phyloP scores from a whole-genome alignment of 2,329 filamentous ascomycete genomes.

The Septoria petroselini region DNA sequence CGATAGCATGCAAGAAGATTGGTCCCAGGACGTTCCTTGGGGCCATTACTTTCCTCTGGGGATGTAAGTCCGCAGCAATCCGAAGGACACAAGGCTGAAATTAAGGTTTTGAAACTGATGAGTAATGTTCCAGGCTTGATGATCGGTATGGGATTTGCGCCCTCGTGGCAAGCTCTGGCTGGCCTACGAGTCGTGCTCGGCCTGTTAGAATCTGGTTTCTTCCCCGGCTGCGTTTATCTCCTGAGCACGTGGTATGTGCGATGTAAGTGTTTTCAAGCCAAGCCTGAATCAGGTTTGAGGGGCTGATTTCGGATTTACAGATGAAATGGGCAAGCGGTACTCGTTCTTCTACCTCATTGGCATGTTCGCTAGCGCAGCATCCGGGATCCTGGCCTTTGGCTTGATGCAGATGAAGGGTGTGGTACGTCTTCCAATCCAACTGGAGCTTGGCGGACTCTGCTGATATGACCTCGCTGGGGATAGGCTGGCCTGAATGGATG shows the following conservation, averaged over 20 bases:
- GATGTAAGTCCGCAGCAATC: slow-evolving; percentile 33
- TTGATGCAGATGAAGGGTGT: slow-evolving; percentile 36
- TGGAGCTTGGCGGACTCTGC: background rate
- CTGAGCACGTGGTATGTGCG: slow-evolving; percentile 28
- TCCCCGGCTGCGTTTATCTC: slow-evolving; percentile 30
- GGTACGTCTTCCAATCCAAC: background rate
- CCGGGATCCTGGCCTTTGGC: slow-evolving; percentile 41
- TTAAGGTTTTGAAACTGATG: background rate
- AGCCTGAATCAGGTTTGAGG: too few species aligned
- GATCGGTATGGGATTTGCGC: slow-evolving; percentile 62
- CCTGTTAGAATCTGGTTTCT: slow-evolving; percentile 59
- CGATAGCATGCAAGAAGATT: slow-evolving; percentile 62
- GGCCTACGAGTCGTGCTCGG: slow-evolving; percentile 58
- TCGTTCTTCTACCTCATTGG: slow-evolving; percentile 49
- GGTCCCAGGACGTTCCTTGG: slow-evolving; percentile 43
- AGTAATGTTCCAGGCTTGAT: slow-evolving; percentile 41
- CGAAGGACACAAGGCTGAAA: background rate
- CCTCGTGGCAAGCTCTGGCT: slow-evolving; percentile 50
- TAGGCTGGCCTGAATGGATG: slow-evolving; percentile 48
- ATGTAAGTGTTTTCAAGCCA: slow-evolving; percentile 11
- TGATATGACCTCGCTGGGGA: background rate
- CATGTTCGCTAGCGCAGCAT: slow-evolving; percentile 44
- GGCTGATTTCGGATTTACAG: background rate
- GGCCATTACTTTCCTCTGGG: slow-evolving; percentile 52
- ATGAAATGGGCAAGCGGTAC: slow-evolving; percentile 39